Percentiles rank a stretch among this genome's conserved stretches.
These are phyloP conservation scores for Medicago lupulina DNA, from an alignment of 306 rosid genomes.

Conservation along the genomic window DNA sequence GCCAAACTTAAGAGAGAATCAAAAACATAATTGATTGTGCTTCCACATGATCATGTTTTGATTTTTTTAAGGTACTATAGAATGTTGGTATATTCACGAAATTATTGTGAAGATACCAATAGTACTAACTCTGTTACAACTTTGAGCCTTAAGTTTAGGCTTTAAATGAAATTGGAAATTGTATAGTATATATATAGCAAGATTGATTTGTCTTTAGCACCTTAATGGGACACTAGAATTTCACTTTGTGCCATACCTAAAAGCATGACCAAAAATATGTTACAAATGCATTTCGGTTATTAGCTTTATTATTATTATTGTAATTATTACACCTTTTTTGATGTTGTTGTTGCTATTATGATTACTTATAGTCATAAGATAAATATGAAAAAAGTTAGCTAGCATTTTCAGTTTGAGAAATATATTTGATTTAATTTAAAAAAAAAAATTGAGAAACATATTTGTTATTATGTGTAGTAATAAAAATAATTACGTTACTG, in stretches of 20 bases:
- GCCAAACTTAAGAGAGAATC: slow-evolving; percentile 31
- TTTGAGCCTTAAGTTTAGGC: slow-evolving; percentile 8
- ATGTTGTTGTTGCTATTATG: neutral
- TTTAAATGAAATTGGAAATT: slow-evolving; percentile 25
- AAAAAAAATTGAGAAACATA: too few relatives aligned
- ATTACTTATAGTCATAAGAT: slow-evolving; percentile 1
- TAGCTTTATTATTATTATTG: too few relatives aligned
- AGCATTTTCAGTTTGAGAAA: slow-evolving; percentile 34
- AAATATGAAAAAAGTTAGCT: neutral
- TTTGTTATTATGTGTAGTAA: too few relatives aligned
- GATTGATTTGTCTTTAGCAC: slow-evolving; percentile 35
- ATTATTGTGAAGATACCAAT: neutral
- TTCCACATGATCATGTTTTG: slow-evolving; percentile 36
- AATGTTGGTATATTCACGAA: slow-evolving; percentile 6
- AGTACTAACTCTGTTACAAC: neutral
- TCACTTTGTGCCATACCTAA: slow-evolving; percentile 49
- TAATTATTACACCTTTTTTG: neutral
- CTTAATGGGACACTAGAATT: slow-evolving; percentile 59
- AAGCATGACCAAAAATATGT: slow-evolving; percentile 16
- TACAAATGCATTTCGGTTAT: neutral
- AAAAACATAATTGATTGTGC: slow-evolving; percentile 20
- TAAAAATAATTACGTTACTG: too few relatives aligned
- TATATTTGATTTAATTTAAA: too few relatives aligned
- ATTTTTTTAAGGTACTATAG: slow-evolving; percentile 7
- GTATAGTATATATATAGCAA: slow-evolving; percentile 36